Conservation (phyloP, 805 yeast species). For the Priceomyces fermenticarens region DNA sequence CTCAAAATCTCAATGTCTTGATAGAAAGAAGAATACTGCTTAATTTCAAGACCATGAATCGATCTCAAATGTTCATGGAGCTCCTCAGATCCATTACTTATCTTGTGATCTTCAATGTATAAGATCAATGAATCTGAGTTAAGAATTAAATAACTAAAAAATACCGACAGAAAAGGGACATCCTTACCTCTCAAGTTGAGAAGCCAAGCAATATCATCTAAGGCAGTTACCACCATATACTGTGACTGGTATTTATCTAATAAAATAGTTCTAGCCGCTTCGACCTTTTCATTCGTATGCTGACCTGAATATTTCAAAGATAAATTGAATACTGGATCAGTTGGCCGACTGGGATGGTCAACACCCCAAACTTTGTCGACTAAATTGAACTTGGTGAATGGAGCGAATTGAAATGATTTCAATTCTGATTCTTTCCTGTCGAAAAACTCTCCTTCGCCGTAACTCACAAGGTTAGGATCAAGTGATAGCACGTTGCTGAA, state of each 20-base stretch:
- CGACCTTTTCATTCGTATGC: conserved; percentile 25
- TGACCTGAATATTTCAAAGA: conserved; percentile 34
- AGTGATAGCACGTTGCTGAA: conserved; percentile 63
- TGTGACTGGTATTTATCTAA: conserved; percentile 14
- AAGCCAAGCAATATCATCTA: conserved; percentile 92
- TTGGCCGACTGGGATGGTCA: conserved; percentile 32
- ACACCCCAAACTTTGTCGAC: conserved; percentile 39
- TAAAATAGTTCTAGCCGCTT: conserved; percentile 29
- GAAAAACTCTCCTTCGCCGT: conserved; percentile 42
- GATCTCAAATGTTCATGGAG: conserved; percentile 20
- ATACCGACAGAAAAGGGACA: conserved; percentile 82
- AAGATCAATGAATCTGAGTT: conserved; percentile 37
- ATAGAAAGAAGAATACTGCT: conserved; percentile 59
- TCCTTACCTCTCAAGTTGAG: conserved; percentile 82
- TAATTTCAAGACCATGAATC: conserved; percentile 34
- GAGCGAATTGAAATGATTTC: conserved; percentile 26
- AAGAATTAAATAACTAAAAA: conserved; percentile 60
- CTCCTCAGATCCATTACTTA: conserved; percentile 28
- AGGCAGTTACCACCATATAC: conserved; percentile 57
- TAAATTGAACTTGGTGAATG: conserved; percentile 27
- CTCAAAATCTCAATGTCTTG: conserved; percentile 40
- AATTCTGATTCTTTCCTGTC: conserved; percentile 19
- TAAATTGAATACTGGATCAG: conserved; percentile 29
- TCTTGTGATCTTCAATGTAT: conserved; percentile 51
- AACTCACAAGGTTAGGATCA: conserved; percentile 73